Base-by-base conservation (phyloP, 164 flowering plant genomes). In the Berberis thunbergii region DNA sequence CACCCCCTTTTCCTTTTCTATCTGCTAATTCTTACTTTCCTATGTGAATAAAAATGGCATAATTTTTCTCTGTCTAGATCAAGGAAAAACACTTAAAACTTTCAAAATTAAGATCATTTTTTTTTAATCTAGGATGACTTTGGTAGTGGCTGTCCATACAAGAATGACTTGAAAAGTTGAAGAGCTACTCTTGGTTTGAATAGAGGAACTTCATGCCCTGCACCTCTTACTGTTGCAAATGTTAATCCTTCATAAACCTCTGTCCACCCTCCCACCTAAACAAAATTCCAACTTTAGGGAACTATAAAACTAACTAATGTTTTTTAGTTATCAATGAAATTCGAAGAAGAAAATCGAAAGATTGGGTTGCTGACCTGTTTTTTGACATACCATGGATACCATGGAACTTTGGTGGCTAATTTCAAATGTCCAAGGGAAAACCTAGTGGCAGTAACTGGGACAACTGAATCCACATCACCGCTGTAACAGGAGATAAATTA, bases 191-290 rank as follows among this genome's bases (percentile, higher is more conserved):
- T 85, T 11, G 97, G 96, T 70, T 66, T 83, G 70, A 86, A 91
- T 57, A 88, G 77, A 61, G 96, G 86, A 38, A 93, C 98, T 77
- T 86, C 94, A 77, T 93, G 97, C 6, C 98, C 98, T 57, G 98
- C 98, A 65, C 98, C 98, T 63, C 98, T 88, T 57, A 90, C 87
- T 11, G 86, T 65, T 10, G 86, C 96, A 63, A 89, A 84, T 5
- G 83, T 88, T 7, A 93, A 83, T 41, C 98, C 97, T 6, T 68
- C 76, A 46, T 88, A 93, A 71, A 78, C 85, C 70, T 92, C 84
- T 6, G 83, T 82, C 97, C 97, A 93, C 71, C 98, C 98, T 67
- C 94, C 98, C 7, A 93, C 98, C 98, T 92, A 86, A 58, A 68
- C 55, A 41, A 7, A 10, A 41, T 2, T 44, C 5, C 5, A 4